Percentiles rank a stretch among this genome's conserved stretches.
Evolutionary conservation across 441 rosid genomes (phyloP).

Genomic region (Gossypium davidsonii): DNA sequence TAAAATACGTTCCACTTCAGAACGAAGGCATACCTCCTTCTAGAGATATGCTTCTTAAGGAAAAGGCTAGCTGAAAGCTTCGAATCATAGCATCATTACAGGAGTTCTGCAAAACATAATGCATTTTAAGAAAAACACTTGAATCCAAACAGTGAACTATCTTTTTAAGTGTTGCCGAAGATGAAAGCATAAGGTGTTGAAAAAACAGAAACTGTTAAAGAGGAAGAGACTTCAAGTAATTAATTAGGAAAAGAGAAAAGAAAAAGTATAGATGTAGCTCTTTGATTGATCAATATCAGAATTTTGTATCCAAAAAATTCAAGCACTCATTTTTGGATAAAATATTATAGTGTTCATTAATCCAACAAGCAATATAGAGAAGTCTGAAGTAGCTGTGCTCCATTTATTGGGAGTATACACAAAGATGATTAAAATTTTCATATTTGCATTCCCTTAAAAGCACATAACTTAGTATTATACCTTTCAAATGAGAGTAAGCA

Average conservation of each 20-base stretch:
- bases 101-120: constrained; percentile 47
- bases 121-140: constrained; percentile 10
- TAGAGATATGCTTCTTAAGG: constrained; percentile 57
- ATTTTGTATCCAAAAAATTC: neutral
- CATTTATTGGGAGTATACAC: neutral
- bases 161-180: neutral
- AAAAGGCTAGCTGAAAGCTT: constrained; percentile 81
- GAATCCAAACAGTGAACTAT: constrained; percentile 1
- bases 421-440: neutral
- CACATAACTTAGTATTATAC: neutral
- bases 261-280: neutral
- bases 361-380: neutral
- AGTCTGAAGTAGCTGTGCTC: neutral
- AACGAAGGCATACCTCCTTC: constrained; percentile 41
- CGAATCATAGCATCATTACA: constrained; percentile 61
- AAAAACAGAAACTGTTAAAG: neutral
- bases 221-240: neutral
- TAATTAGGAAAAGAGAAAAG: neutral
- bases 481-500: neutral
- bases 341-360: constrained; percentile 1
- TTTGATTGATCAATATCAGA: neutral
- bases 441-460: neutral
- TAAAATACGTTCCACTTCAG: neutral
- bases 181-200: neutral
- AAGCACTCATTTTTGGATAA: neutral